These are phyloP conservation scores for Penicillium dipodomyicola DNA, from an alignment of 495 filamentous ascomycete genomes.

Conservation along the genomic window DNA sequence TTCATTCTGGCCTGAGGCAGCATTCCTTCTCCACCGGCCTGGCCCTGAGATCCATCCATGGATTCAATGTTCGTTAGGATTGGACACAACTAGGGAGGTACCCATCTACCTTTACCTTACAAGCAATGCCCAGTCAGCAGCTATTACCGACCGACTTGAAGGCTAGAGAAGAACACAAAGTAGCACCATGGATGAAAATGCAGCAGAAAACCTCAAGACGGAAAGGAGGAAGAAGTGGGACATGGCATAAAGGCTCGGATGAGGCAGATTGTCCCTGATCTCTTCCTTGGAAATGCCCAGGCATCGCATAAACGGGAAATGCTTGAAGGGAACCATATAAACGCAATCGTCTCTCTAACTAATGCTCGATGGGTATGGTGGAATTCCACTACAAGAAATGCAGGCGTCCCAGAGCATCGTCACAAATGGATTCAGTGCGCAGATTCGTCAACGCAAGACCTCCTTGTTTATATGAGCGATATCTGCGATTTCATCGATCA, in stretches of 20 bases:
- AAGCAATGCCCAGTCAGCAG: too few relatives aligned
- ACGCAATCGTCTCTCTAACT: conserved; percentile 37
- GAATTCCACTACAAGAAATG: conserved; percentile 26
- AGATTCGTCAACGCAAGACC: conserved; percentile 37
- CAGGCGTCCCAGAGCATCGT: conserved; percentile 25
- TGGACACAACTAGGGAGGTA: too few relatives aligned
- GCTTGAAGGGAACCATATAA: conserved; percentile 33
- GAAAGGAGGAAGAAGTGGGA: conserved; percentile 24
- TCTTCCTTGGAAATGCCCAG: conserved; percentile 37
- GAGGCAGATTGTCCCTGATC: conserved; percentile 35
- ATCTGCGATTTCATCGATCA: conserved; percentile 45
- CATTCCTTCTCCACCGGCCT: too few relatives aligned
- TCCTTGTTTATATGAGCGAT: conserved; percentile 29
- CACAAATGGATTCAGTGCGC: conserved; percentile 37
- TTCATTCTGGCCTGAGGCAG: background rate
- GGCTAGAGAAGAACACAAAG: too few relatives aligned
- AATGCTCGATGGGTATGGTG: conserved; percentile 27
- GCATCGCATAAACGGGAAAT: conserved; percentile 25
- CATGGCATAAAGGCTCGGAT: conserved; percentile 23
- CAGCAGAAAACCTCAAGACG: too few relatives aligned
- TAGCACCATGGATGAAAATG: too few relatives aligned
- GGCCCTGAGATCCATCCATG: too few relatives aligned
- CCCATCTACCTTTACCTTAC: too few relatives aligned
- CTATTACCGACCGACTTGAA: too few relatives aligned
- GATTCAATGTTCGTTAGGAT: too few relatives aligned